These are phyloP conservation scores for Seminavis robusta DNA, from an alignment of 108 stramenopile genomes.

Conservation along the genomic window DNA sequence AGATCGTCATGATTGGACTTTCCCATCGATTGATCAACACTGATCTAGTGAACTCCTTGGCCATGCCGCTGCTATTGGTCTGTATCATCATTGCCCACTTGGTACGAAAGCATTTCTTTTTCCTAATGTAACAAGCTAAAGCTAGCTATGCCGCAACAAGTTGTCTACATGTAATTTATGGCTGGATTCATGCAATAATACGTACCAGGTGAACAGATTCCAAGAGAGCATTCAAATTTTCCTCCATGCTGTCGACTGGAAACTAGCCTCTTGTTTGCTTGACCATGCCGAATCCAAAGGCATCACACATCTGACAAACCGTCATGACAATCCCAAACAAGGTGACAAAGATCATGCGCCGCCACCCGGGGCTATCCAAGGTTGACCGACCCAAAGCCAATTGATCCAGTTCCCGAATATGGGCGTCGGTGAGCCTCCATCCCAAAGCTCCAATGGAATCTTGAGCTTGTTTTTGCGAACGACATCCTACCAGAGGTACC, in stretches of 20 bases:
- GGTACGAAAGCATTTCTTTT: slow-evolving; percentile 42
- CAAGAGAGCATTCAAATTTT: too few species aligned
- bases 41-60: slow-evolving; percentile 69
- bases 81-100: slow-evolving; percentile 22
- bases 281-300: slow-evolving; percentile 24
- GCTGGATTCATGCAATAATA: too few species aligned
- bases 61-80: slow-evolving; percentile 40
- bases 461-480: slow-evolving; percentile 41
- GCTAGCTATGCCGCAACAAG: too few species aligned
- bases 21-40: slow-evolving; percentile 53
- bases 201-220: too few species aligned
- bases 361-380: slow-evolving; percentile 42
- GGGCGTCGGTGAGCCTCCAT: slow-evolving; percentile 38
- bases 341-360: slow-evolving; percentile 45
- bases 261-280: too few species aligned
- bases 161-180: too few species aligned
- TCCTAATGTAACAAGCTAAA: slow-evolving; percentile 38
- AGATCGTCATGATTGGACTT: slow-evolving; percentile 53
- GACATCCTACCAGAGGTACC: slow-evolving; percentile 69
- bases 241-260: too few species aligned
- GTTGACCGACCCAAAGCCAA: slow-evolving; percentile 41
- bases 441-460: slow-evolving; percentile 49
- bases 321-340: slow-evolving; percentile 43
- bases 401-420: slow-evolving; percentile 47
- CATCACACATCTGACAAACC: slow-evolving; percentile 16